Evolutionary conservation across 768 basidiomycete species (phyloP), one percentile per base, ranked within the genome.

Genomic region (Dentipellis sp.): DNA sequence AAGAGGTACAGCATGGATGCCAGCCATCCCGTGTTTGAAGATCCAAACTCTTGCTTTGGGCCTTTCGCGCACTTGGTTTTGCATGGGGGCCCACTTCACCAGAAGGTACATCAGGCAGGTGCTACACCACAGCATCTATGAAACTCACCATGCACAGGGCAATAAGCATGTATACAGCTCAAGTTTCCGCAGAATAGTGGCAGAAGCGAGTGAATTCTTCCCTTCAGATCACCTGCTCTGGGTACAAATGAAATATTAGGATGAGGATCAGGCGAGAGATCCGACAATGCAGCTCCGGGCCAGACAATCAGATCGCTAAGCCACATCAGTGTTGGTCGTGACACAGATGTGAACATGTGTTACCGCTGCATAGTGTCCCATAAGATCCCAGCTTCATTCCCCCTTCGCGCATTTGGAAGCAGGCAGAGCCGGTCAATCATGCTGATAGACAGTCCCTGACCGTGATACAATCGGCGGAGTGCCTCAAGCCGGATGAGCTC

Each of bases 401-500:
- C 10, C 1, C 0, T 0, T 10, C 50, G 54, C 10, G 61, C 59
- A 21, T 71, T 59, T 0, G 79, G 80, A 8, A 88, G 70, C 8
- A 82, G 54, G 0, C 61, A 61, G 0, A 75, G 76, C n/a, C 66
- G 65, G 52, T 85, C 81, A 22, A 88, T 79, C 6, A 74, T 69
- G 12, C 67, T 61, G 21, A 74, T 65, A 0, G 73, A 64, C 5
- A 88, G 60, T 0, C 66, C 62, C 55, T 77, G 63, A 1, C 68
- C 59, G 4, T 51, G 51, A 46, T 73, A 66, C 8, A 89, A 67
- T 10, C 74, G 70, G 34, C 75, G 69, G 2, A 73, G 68, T 0
- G 78, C 69, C 64, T 84, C 79, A 2, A 77, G 61, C 2, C 76
- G 66, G 7, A 88, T 74, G 14, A 75, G 68, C 65, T 83, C 61